Percentiles rank a stretch among this genome's conserved stretches.
These are phyloP conservation scores for Conringia planisiliqua DNA, from an alignment of 345 rosid genomes.

Conservation along the genomic window DNA sequence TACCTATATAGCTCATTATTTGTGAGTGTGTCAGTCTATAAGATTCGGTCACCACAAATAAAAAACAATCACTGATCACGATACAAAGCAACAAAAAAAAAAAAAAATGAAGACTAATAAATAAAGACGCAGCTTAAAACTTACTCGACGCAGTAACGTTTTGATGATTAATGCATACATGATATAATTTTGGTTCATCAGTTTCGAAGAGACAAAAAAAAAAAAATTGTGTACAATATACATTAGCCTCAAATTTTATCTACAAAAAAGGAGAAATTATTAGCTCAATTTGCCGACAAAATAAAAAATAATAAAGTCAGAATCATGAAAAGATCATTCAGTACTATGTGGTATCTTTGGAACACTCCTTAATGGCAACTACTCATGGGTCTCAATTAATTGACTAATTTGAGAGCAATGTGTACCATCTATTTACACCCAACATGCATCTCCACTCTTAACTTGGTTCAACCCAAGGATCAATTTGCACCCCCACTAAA, in stretches of 20 bases:
- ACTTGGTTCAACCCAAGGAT: slow-evolving; percentile 5
- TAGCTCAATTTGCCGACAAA: not conserved
- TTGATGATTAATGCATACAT: not conserved
- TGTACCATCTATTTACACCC: slow-evolving; percentile 17
- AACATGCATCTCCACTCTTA: slow-evolving; percentile 2
- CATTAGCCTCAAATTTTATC: not conserved
- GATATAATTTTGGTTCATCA: not conserved
- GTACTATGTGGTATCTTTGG: slow-evolving; percentile 7
- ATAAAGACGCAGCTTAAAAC: not conserved
- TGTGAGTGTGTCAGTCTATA: slow-evolving; percentile 21
- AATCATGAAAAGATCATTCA: slow-evolving; percentile 10
- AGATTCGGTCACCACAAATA: slow-evolving; percentile 18
- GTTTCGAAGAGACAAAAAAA: not conserved
- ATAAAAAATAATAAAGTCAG: not conserved
- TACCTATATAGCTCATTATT: slow-evolving; percentile 16
- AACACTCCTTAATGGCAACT: not conserved
- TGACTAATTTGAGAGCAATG: slow-evolving; percentile 2
- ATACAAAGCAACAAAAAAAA: not conserved
- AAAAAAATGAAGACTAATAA: not conserved
- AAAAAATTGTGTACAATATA: not conserved
- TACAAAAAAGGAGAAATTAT: not conserved
- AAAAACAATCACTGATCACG: not conserved
- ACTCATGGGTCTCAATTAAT: slow-evolving; percentile 9
- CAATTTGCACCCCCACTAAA: not conserved
- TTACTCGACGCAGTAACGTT: not conserved